Base-by-base conservation (phyloP, 371 early-diverging fungal species). In the Rhizopus sp. region DNA sequence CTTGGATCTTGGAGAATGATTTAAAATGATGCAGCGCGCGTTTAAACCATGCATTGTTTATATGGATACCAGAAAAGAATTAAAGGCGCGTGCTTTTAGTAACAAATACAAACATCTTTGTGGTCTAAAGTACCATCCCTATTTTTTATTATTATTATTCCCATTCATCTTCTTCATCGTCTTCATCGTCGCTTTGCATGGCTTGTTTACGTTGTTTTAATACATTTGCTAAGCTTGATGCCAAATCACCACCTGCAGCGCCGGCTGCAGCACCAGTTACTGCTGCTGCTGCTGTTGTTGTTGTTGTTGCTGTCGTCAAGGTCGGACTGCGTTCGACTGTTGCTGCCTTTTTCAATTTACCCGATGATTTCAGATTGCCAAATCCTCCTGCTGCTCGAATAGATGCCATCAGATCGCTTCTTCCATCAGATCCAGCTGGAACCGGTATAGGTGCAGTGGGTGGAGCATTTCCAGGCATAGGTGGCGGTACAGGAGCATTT, bases 341-440 rank as follows among this genome's bases (percentile, higher is more conserved):
- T 5, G 44, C 59, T 23, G 61, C 47, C 9, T 57, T 30, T 23
- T 41, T 46, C 12, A 71, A 53, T 17, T 51, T 63, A 16, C 73
- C 73, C 8, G 59, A 55, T 17, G 62, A 60, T 33, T 75, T 75
- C 3, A 78, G 53, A 23, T 53, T 62, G n/a, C 62, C 66, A 55
- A 78, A 71, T 35, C 75, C 78, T 54, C 78, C 75, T 3, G 78
- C 60, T 13, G 72, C 71, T 39, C 75, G 70, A 48, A 78, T 78
- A 3, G 78, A 73, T 17, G 67, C 75, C 75, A 78, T 64, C 8
- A 78, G 52, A 38, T 69, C 66, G 2, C 58, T 45, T 16, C 73
- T 58, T 15, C 57, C 65, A 33, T 58, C 53, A 15, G 15, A 35
- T 10, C 33, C 33, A 30, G 59, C 32, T 33, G 57, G 39, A 15